Base-by-base conservation (phyloP, 2,329 filamentous ascomycete species). In the Tolypocladium tropicale region DNA sequence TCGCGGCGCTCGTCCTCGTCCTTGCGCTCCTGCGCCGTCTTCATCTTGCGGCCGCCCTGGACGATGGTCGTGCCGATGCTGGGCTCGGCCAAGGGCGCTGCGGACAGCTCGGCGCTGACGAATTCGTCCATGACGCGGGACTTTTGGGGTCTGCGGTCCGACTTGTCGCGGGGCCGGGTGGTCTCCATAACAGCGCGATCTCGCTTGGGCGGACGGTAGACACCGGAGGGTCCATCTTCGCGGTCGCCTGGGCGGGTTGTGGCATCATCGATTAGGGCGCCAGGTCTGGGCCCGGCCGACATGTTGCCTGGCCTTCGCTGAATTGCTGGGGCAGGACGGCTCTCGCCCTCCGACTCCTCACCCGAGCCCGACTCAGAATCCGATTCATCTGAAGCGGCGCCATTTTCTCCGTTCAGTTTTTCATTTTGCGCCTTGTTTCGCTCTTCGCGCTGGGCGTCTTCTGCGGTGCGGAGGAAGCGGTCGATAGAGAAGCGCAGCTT, bases 401-500 rank as follows among this genome's bases (percentile, higher is more conserved):
- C 57, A 9, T 55, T 62, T 32, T 64, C 56, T 33, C 57, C 63
- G 41, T 62, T 69, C 51, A 41, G 54, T 57, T 64, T 73, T 41
- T 55, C 64, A 63, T 32, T 57, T 6, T 63, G 58, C 32, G 63
- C 65, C 11, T 70, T 71, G 2, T 68, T 67, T 49, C 74, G 72
- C 4, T 70, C 71, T 65, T 73, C 53, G 65, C 72, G 76, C 60
- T 85, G 80, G 4, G 83, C 80, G 62, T 93, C 86, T 59, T 95
- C 89, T 37, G 91, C 91, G 0, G 90, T 89, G 60, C 90, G 88
- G 23, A 99, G 78, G 30, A 96, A 91, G 68, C 95, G 94, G 71
- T 97, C 93, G 65, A 99, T 90, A 69, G 96, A 92, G 72, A 96
- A 99, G 62, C 91, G 93, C 59, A 99, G 74, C 64, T 92, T 89